Base-by-base conservation (phyloP, 139 green algal genomes). In the Mesotaenium endlicherianum region DNA sequence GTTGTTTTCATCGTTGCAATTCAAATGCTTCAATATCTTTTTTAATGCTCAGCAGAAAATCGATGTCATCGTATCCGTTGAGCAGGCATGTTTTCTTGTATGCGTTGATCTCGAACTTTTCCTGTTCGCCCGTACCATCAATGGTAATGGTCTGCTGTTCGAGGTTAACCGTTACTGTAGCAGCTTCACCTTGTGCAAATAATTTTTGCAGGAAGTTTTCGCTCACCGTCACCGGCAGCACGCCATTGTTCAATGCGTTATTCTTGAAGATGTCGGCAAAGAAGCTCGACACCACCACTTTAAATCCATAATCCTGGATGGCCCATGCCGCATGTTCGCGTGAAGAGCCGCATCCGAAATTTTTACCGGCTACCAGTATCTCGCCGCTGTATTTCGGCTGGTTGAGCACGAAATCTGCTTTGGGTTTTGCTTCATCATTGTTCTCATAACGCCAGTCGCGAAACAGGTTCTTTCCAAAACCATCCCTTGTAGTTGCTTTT, bases 171-270 rank as follows among this genome's bases (percentile, higher is more conserved):
- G 47, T 57, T 14, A 57, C 8, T 14, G 14, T 14, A 57, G 47
- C 14, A 14, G 47, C 47, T 57, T 86, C 72, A 3, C 55, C 77
- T 31, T 91, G 81, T 5, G n/a, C 58, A 72, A 89, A 86, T 1
- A 89, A 47, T 57, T 50, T 64, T 5, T 42, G 39, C 59, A 90
- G 68, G 1, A 81, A 58, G 38, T 68, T 40, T 26, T 88, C 47
- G 36, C 69, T 72, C 36, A 91, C 70, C 57, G 82, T 78, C 4
- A 91, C 85, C 1, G 88, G 88, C 71, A 91, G 76, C 88, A 91
- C 88, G 57, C 84, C 84, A 47, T 91, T 91, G 84, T 91, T 91
- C 71, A 91, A 91, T 80, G 84, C 88, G 80, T 91, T 91, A 80
- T 89, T 91, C 76, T 86, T 89, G 55, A 91, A 91, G 55, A 91